Conservation (phyloP, 495 filamentous ascomycete genomes). For the Daldinia concentrica region DNA sequence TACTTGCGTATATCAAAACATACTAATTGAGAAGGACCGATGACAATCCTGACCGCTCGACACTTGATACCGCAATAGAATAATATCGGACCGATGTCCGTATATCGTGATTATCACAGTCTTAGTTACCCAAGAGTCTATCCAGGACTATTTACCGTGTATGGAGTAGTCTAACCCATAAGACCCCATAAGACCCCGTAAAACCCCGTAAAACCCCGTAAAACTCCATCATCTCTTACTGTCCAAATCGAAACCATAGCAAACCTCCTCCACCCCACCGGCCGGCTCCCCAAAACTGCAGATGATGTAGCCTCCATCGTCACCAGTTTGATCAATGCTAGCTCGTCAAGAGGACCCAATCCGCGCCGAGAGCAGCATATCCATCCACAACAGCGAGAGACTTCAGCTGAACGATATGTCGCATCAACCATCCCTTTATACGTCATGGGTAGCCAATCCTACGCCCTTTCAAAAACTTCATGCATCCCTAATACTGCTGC, state of each 20-base stretch:
- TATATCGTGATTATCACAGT: not conserved
- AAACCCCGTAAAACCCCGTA: not conserved
- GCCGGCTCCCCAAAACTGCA: not conserved
- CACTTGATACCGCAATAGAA: constrained; percentile 12
- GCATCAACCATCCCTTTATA: constrained; percentile 3
- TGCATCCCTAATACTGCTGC: constrained; percentile 5
- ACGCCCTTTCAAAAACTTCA: not conserved
- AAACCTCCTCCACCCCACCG: not conserved
- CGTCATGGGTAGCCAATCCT: constrained; percentile 14
- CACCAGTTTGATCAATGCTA: constrained; percentile 1
- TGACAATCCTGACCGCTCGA: constrained; percentile 8
- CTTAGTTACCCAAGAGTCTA: too few relatives aligned
- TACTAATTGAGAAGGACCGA: constrained; percentile 3
- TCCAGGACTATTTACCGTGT: not conserved
- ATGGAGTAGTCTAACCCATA: not conserved
- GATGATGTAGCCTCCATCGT: constrained; percentile 4
- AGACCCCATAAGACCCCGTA: not conserved
- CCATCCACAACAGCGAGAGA: not conserved
- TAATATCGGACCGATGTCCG: constrained; percentile 30
- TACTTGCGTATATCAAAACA: not conserved
- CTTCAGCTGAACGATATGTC: not conserved
- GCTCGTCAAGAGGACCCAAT: not conserved
- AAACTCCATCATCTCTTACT: not conserved
- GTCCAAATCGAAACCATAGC: constrained; percentile 8
- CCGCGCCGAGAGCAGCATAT: not conserved